Conservation (phyloP, 176 grass and related monocot species). For the Lolium perenne region DNA sequence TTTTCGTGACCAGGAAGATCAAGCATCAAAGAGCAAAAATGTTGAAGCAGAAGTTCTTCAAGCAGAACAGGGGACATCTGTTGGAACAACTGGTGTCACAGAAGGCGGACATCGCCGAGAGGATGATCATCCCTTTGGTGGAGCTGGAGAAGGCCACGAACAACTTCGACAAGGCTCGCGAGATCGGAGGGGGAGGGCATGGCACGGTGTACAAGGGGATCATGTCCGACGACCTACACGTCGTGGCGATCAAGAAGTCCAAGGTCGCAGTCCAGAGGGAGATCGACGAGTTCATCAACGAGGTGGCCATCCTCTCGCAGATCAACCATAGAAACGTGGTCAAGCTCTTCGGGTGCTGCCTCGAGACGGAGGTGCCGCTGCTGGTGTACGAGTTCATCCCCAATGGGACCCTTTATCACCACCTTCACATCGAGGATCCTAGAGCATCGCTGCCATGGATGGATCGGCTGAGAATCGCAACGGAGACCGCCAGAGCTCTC, state of each 20-base stretch:
- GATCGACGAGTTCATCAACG: neutral
- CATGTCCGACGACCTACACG: neutral
- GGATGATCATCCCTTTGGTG: neutral
- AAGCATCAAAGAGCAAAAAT: neutral
- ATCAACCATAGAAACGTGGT: neutral
- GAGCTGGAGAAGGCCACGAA: neutral
- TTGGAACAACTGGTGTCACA: neutral
- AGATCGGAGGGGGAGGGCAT: neutral
- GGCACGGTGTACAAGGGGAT: neutral
- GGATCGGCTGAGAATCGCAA: neutral
- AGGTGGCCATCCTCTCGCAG: neutral
- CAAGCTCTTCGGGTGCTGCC: neutral
- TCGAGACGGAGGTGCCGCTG: neutral
- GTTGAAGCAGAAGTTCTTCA: neutral
- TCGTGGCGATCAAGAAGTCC: neutral
- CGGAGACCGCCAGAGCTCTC: neutral
- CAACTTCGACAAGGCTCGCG: neutral
- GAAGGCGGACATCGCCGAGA: neutral
- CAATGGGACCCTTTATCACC: neutral
- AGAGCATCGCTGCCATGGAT: neutral
- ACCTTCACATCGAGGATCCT: neutral
- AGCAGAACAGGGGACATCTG: neutral
- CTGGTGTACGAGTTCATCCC: neutral
- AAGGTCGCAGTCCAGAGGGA: neutral
- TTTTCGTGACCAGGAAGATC: neutral